Evolutionary conservation across 768 basidiomycete species (phyloP), one percentile per base, ranked within the genome.

Genomic region (Glaciozyma antarctica): DNA sequence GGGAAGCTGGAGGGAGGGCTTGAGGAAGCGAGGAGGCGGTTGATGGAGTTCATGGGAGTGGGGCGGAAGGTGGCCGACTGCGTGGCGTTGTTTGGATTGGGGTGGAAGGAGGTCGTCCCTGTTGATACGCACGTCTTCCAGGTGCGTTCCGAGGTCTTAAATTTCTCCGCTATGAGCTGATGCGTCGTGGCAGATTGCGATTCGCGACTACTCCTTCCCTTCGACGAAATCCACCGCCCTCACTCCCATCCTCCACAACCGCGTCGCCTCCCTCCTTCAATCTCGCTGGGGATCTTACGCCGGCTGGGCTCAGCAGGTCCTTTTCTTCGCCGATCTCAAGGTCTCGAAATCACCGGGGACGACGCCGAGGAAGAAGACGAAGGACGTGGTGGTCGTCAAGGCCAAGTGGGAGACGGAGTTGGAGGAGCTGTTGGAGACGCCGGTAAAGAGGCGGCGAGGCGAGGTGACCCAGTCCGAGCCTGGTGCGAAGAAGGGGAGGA

Each of bases 11-110:
- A 61, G 45, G 60, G 65, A 38, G 52, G 69, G 26, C 57, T 49
- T 0, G 54, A 51, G 7, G 72, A 66, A 34, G 73, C 90, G 28
- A 80, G 92, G 70, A 80, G 82, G 51, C 85, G 87, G 68, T 80
- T 99, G 28, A 78, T 94, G 44, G 85, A 83, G 73, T 84, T 97
- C 62, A 81, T 88, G 52, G 95, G 95, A 0, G 94, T 99, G 1
- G 95, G 95, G 8, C 81, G 90, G 44, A 99, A 99, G 75, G 95
- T 99, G 0, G 94, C 94, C 3, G 95, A 99, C 74, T 99, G 95
- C 44, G 62, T 61, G 5, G 60, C 65, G 38, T 52, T 66, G 45
- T 69, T 66, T 15, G 47, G 64, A 19, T 58, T 72, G 13, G 63
- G 66, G 4, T 63, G 94, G 90, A 81, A 79, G 72, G 87, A 90